Conservation (phyloP, 345 rosid species). For the Salix dunnii region DNA sequence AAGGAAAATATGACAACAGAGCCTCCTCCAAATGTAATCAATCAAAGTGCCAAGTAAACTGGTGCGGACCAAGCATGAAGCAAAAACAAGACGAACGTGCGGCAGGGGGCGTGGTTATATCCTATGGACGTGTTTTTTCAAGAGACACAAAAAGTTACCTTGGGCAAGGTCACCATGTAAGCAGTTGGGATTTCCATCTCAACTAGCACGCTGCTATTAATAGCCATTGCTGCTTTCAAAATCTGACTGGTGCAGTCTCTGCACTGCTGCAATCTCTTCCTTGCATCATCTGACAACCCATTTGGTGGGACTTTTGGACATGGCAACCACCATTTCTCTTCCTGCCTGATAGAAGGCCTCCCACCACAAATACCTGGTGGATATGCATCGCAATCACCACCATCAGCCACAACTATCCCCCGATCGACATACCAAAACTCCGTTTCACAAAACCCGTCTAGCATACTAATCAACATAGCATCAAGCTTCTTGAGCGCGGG, state of each 20-base stretch:
- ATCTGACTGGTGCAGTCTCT: constrained; percentile 90
- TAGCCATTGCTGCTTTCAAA: constrained; percentile 94
- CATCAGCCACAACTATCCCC: constrained; percentile 66
- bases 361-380: constrained; percentile 46
- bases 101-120: not conserved
- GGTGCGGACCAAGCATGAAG: not conserved
- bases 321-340: constrained; percentile 89
- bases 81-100: not conserved
- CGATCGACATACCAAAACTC: constrained; percentile 95
- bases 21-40: not conserved
- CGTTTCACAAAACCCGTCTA: constrained; percentile 63
- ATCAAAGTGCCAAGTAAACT: not conserved
- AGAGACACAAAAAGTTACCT: constrained; percentile 40
- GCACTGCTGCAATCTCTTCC: constrained; percentile 79
- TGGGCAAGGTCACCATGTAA: constrained; percentile 83
- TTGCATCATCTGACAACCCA: constrained; percentile 72
- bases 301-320: constrained; percentile 77
- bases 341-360: constrained; percentile 81
- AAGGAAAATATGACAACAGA: not conserved
- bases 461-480: constrained; percentile 76
- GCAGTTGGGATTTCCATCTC: constrained; percentile 93
- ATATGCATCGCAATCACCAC: constrained; percentile 42
- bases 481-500: constrained; percentile 98
- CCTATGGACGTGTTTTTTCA: not conserved
- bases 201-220: constrained; percentile 77